Evolutionary conservation across 2,329 filamentous ascomycete genomes (phyloP).

Genomic region (Exophiala sideris): DNA sequence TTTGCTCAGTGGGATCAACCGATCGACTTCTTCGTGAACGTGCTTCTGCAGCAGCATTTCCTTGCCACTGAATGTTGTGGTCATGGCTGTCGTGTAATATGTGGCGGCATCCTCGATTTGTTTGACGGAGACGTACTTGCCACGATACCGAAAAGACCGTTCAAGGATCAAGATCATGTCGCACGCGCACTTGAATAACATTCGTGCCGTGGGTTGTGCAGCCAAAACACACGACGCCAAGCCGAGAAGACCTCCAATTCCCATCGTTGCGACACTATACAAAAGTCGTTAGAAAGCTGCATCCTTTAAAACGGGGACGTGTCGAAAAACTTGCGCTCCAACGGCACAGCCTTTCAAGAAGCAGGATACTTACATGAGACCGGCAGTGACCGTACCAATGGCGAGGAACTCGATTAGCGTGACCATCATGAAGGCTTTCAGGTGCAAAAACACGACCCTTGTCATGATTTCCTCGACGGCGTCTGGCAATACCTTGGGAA

Average conservation of each 20-base stretch:
- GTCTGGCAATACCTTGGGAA: slow-evolving; percentile 26
- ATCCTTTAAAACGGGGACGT: too few relatives aligned
- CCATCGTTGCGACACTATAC: slow-evolving; percentile 24
- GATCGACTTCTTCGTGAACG: slow-evolving; percentile 26
- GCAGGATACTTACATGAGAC: slow-evolving; percentile 6
- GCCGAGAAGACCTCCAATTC: slow-evolving; percentile 30
- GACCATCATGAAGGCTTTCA: slow-evolving; percentile 24
- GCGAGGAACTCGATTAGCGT: slow-evolving; percentile 21
- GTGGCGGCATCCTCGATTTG: slow-evolving; percentile 28
- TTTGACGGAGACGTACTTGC: slow-evolving; percentile 26
- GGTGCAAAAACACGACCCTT: slow-evolving; percentile 22
- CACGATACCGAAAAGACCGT: slow-evolving; percentile 30
- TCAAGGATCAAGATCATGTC: slow-evolving; percentile 35
- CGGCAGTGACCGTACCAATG: slow-evolving; percentile 17
- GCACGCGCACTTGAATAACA: slow-evolving; percentile 34
- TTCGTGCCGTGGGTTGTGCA: slow-evolving; percentile 32
- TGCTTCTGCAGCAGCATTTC: slow-evolving; percentile 23
- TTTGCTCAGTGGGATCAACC: slow-evolving; percentile 23
- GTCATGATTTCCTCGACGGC: slow-evolving; percentile 28
- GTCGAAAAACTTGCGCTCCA: too few relatives aligned
- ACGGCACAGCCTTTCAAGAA: too few relatives aligned
- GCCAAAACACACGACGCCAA: slow-evolving; percentile 27
- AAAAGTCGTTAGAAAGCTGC: too few relatives aligned
- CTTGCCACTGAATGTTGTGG: slow-evolving; percentile 25
- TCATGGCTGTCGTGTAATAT: slow-evolving; percentile 26